A percentile compares a stretch with the other conserved stretches of the same genome.
phyloP scores from a whole-genome alignment of 1,139 yeast genomes.

The Pichia cactophila region DNA sequence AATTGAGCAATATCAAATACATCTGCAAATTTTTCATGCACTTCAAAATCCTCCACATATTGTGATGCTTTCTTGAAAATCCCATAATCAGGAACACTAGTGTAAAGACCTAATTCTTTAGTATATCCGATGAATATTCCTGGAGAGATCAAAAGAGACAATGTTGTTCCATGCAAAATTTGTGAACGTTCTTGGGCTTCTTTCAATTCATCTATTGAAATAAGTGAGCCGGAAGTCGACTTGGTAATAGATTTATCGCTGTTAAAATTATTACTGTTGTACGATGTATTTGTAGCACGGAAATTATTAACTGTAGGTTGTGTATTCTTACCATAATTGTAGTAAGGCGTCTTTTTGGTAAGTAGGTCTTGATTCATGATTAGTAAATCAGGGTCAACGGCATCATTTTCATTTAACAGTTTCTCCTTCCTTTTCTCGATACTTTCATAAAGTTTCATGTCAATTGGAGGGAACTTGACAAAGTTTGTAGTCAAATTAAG shows the following conservation, averaged over 20 bases:
- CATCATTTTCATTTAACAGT: constrained; percentile 35
- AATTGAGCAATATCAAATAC: constrained; percentile 70
- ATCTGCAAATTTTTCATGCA: constrained; percentile 49
- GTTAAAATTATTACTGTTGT: neutral
- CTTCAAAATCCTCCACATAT: constrained; percentile 77
- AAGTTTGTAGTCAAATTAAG: constrained; percentile 41
- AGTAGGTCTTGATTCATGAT: constrained; percentile 4
- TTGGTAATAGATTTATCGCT: constrained; percentile 21
- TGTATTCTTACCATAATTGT: neutral
- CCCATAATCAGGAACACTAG: constrained; percentile 80
- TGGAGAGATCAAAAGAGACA: constrained; percentile 61
- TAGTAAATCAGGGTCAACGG: constrained; percentile 17
- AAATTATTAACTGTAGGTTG: neutral
- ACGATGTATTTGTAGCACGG: neutral
- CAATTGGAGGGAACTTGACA: constrained; percentile 72
- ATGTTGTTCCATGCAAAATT: constrained; percentile 39
- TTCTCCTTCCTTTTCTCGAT: constrained; percentile 32
- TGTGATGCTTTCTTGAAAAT: constrained; percentile 62
- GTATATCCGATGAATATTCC: constrained; percentile 59
- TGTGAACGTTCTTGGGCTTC: constrained; percentile 28
- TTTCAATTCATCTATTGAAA: constrained; percentile 26
- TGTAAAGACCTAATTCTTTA: constrained; percentile 45
- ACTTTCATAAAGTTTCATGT: constrained; percentile 49
- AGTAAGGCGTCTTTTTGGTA: constrained; percentile 2
- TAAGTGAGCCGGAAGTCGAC: constrained; percentile 16